phyloP scores from a whole-genome alignment of 140 eudicot species.

The Bidens hawaiensis region DNA sequence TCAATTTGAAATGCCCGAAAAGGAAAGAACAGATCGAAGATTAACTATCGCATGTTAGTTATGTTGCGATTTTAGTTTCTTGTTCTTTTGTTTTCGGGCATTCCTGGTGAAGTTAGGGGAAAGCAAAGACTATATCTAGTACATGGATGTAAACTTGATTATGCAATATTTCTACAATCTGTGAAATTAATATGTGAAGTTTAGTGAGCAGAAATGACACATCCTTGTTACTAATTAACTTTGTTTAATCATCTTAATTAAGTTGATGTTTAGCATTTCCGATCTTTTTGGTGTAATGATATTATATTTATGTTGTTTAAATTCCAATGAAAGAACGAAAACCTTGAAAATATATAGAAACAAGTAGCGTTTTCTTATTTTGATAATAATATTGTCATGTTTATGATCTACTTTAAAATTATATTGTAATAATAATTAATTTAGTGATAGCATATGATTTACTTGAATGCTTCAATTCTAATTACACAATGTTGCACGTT shows the following conservation, averaged over 20 bases:
- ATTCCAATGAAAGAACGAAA: too few species aligned
- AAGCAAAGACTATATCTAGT: constrained; percentile 19
- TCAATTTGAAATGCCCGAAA: constrained; percentile 15
- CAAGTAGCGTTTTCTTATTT: too few species aligned
- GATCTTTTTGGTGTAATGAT: background rate
- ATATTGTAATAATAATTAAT: too few species aligned
- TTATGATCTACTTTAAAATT: too few species aligned
- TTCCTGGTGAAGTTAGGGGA: constrained; percentile 9
- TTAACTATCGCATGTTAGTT: background rate
- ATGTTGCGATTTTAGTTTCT: constrained; percentile 16
- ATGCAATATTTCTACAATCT: constrained; percentile 19
- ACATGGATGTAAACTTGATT: constrained; percentile 21
- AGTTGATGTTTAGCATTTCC: background rate
- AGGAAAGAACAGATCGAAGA: constrained; percentile 12
- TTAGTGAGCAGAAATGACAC: constrained; percentile 1
- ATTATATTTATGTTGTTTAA: too few species aligned
- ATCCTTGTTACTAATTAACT: background rate
- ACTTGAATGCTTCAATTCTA: too few species aligned
- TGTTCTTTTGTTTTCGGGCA: constrained; percentile 30
- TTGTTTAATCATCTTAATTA: background rate
- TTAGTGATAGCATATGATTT: too few species aligned
- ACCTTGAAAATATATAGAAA: too few species aligned
- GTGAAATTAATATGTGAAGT: constrained; percentile 16
- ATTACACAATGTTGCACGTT: too few species aligned
- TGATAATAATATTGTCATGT: too few species aligned